Evolutionary conservation across 1,139 yeast species (phyloP).

Genomic region (Suzukiozyma palmioleophila): DNA sequence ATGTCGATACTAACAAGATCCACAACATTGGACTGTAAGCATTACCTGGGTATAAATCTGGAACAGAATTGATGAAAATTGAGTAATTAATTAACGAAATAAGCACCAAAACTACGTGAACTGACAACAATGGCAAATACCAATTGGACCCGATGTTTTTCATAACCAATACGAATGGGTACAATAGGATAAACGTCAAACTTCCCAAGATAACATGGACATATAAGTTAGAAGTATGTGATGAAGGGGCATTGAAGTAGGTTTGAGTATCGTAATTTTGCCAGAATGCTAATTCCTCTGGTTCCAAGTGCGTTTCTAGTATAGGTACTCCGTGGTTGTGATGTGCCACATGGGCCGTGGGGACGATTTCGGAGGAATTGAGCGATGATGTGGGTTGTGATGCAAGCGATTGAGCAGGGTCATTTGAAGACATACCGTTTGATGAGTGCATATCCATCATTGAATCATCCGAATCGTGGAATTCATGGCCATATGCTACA

Average conservation of each 20-base stretch:
- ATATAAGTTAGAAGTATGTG: conserved; percentile 49
- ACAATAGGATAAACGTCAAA: conserved; percentile 49
- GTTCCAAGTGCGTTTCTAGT: conserved; percentile 59
- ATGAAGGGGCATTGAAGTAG: conserved; percentile 54
- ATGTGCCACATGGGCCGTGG: conserved; percentile 48
- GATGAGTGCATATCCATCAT: too few species aligned
- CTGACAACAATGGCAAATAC: conserved; percentile 53
- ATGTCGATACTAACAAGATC: conserved; percentile 50
- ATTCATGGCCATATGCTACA: too few species aligned
- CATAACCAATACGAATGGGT: conserved; percentile 68
- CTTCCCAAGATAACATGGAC: conserved; percentile 51
- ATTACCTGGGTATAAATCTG: conserved; percentile 68
- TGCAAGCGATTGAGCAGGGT: too few species aligned
- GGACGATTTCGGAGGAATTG: conserved; percentile 11
- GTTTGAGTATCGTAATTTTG: conserved; percentile 76
- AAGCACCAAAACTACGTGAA: conserved; percentile 44
- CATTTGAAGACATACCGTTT: too few species aligned
- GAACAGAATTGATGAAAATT: conserved; percentile 57
- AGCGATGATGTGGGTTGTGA: too few species aligned
- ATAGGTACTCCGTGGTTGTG: conserved; percentile 76
- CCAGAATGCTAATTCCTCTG: conserved; percentile 78
- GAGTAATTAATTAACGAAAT: conserved; percentile 56
- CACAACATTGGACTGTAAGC: conserved; percentile 66
- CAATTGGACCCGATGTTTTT: conserved; percentile 55
- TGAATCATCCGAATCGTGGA: too few species aligned